Evolutionary conservation across 257 asterid genomes (phyloP).

Genomic region (Capsicum chinense): DNA sequence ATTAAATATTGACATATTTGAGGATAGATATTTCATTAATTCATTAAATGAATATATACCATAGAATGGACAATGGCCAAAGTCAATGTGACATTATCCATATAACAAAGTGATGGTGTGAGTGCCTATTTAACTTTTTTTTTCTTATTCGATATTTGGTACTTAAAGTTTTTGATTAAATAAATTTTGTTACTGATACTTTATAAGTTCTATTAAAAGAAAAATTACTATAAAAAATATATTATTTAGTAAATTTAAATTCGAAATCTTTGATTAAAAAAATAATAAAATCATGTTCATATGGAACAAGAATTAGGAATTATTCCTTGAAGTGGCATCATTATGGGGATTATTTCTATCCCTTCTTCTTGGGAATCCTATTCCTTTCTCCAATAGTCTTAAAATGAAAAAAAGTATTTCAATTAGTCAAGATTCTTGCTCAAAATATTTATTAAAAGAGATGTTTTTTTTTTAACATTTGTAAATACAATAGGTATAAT

Average conservation of each 20-base stretch:
- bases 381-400: slow-evolving; percentile 16
- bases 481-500: no score
- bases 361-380: slow-evolving; percentile 2
- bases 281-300: not conserved
- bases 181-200: rapidly evolving
- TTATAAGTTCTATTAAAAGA: not conserved
- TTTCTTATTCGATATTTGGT: rapidly evolving
- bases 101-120: not conserved
- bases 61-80: not conserved
- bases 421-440: not conserved
- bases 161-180: not conserved
- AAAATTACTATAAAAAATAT: rapidly evolving
- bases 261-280: not conserved
- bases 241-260: not conserved
- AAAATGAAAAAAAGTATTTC: not conserved
- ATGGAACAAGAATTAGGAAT: slow-evolving; percentile 12
- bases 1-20: not conserved
- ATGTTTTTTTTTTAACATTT: not conserved
- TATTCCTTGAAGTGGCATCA: not conserved
- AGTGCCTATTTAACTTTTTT: not conserved
- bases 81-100: slow-evolving; percentile 1
- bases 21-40: not conserved
- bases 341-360: slow-evolving; percentile 11
- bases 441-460: not conserved
- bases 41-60: not conserved